These are phyloP conservation scores for Simmondsia chinensis DNA, from an alignment of 148 eudicot species.

Conservation along the genomic window DNA sequence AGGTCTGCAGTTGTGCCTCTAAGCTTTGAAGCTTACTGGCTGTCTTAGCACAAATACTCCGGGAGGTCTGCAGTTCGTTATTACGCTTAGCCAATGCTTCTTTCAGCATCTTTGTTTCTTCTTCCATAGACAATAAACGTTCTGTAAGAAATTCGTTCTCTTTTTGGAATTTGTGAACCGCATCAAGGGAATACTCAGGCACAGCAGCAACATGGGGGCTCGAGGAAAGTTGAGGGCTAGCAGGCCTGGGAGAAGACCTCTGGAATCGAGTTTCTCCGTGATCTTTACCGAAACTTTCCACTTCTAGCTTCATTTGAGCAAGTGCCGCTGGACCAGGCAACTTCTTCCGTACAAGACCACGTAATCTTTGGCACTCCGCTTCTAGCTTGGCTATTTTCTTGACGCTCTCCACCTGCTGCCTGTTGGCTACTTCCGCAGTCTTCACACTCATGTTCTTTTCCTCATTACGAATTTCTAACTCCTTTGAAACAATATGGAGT, in stretches of 20 bases:
- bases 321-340: slow-evolving; percentile 13
- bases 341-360: slow-evolving; percentile 30
- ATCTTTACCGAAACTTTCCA: slow-evolving; percentile 17
- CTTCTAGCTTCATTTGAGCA: slow-evolving; percentile 24
- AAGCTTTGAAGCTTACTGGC: slow-evolving; percentile 77
- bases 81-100: slow-evolving; percentile 90
- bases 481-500: slow-evolving; percentile 40
- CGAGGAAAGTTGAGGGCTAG: slow-evolving; percentile 52
- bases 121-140: slow-evolving; percentile 77
- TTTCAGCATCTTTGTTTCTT: slow-evolving; percentile 94
- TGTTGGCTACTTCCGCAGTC: slow-evolving; percentile 84
- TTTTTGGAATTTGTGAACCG: slow-evolving; percentile 55
- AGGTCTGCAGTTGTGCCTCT: slow-evolving; percentile 51
- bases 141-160: slow-evolving; percentile 87
- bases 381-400: slow-evolving; percentile 81
- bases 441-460: slow-evolving; percentile 76
- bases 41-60: slow-evolving; percentile 76
- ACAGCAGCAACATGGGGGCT: slow-evolving; percentile 23
- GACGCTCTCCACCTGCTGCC: slow-evolving; percentile 72
- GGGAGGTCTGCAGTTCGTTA: slow-evolving; percentile 77
- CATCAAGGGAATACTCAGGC: slow-evolving; percentile 65
- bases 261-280: slow-evolving; percentile 53
- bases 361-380: slow-evolving; percentile 78
- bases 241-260: slow-evolving; percentile 71
- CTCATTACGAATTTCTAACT: slow-evolving; percentile 47